phyloP scores from a whole-genome alignment of 1,284 basidiomycete species.

The Pyrrhoderma noxium region DNA sequence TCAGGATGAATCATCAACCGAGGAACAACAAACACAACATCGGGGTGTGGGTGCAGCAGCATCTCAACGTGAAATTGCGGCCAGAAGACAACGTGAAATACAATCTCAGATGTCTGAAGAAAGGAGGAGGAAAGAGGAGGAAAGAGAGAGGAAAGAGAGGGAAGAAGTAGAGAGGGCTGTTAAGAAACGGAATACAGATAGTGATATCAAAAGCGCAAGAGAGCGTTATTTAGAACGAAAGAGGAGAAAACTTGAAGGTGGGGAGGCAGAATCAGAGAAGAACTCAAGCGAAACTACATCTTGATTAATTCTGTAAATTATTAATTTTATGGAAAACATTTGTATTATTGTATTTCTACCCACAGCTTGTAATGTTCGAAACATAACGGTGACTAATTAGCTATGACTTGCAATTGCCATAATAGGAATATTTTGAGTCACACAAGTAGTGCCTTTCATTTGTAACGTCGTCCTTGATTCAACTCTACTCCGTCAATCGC shows the following conservation, averaged over 20 bases:
- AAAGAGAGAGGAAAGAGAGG: conserved; percentile 52
- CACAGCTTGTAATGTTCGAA: too few relatives aligned
- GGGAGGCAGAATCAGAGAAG: not conserved
- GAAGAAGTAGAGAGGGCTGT: conserved; percentile 50
- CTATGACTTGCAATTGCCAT: too few relatives aligned
- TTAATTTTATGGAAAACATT: too few relatives aligned
- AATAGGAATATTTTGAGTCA: too few relatives aligned
- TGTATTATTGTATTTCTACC: too few relatives aligned
- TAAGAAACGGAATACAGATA: conserved; percentile 63
- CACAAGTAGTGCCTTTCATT: too few relatives aligned
- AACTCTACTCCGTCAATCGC: conserved; percentile 5
- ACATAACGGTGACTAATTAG: too few relatives aligned
- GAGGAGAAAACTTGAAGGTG: conserved; percentile 63
- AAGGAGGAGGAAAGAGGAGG: conserved; percentile 46
- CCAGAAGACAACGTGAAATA: conserved; percentile 68
- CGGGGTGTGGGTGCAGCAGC: conserved; percentile 78
- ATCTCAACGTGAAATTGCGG: conserved; percentile 70
- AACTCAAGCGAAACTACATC: too few relatives aligned
- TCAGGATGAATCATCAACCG: conserved; percentile 20
- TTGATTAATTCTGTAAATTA: too few relatives aligned
- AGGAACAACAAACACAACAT: conserved; percentile 38
- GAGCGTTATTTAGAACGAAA: conserved; percentile 78
- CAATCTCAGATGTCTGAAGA: conserved; percentile 70
- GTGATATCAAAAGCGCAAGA: conserved; percentile 63
- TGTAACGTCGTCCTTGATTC: not conserved